Percentiles rank a stretch among this genome's conserved stretches.
These are phyloP conservation scores for Camellia japonica DNA, from an alignment of 148 eudicot species.

Conservation along the genomic window DNA sequence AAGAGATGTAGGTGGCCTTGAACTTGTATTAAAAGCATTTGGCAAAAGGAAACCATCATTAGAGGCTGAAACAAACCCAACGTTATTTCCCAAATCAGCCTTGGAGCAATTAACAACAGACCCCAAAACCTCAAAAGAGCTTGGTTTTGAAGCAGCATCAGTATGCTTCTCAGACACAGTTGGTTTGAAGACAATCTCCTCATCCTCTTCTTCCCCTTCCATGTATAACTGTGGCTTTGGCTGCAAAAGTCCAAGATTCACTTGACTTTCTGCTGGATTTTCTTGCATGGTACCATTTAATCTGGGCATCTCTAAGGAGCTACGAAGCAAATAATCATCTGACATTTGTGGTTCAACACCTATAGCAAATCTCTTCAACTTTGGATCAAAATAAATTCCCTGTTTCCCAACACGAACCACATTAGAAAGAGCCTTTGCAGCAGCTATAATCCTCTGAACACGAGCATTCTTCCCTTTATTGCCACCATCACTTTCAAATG, in stretches of 20 bases:
- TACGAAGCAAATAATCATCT: constrained; percentile 30
- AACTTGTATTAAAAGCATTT: constrained; percentile 27
- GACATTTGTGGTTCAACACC: constrained; percentile 47
- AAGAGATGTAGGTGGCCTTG: constrained; percentile 29
- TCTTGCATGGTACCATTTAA: constrained; percentile 30
- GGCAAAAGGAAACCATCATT: constrained; percentile 26
- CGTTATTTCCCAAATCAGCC: constrained; percentile 30
- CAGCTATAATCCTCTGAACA: constrained; percentile 75
- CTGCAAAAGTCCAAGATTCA: constrained; percentile 19
- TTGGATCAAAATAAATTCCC: constrained; percentile 57
- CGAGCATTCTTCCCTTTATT: constrained; percentile 64
- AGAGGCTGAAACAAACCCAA: constrained; percentile 25
- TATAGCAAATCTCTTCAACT: constrained; percentile 51
- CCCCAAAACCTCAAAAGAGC: constrained; percentile 34
- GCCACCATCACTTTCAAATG: constrained; percentile 53
- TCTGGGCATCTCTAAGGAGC: constrained; percentile 25
- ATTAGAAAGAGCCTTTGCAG: constrained; percentile 73
- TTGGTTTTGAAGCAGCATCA: constrained; percentile 32
- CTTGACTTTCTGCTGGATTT: constrained; percentile 17
- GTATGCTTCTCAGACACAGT: constrained; percentile 48
- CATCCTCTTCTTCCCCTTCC: constrained; percentile 93
- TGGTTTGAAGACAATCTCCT: constrained; percentile 93
- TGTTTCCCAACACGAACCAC: constrained; percentile 55
- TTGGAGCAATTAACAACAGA: constrained; percentile 23
- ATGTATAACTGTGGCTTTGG: constrained; percentile 27